Base-by-base conservation (phyloP, 805 yeast genomes). In the Ogataea sp. region DNA sequence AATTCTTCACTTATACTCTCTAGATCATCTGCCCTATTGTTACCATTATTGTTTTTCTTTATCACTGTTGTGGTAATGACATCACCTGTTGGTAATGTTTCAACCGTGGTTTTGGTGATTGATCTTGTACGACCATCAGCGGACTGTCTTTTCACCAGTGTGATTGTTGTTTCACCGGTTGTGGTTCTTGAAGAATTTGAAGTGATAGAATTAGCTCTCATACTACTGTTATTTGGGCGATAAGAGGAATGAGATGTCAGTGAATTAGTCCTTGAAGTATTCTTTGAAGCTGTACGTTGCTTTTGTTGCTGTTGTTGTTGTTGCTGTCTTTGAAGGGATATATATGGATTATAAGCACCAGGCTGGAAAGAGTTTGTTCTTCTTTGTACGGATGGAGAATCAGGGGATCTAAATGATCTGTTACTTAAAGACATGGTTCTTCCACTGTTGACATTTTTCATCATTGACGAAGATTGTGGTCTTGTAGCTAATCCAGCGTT, bases 111-210 rank as follows among this genome's bases (percentile, higher is more conserved):
- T 32, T 69, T 73, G 2, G 80, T 74, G 32, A 76, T 71, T 3
- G 80, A 73, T 40, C 61, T 66, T 0, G 81, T 75, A 31, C 78
- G 64, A 0, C 82, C 82, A 30, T 57, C 60, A 6, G 62, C 56
- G 41, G 73, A 80, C 40, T 62, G 62, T 21, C 73, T 72, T 45
- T 67, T 70, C 10, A 77, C 56, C 15, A 60, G 53, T 2, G 59
- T 56, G 3, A 61, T 47, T 1, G 63, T 56, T 20, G 59, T 56
- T 0, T 59, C 52, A 6, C 53, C 45, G n/a, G 58, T 45, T 4
- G 61, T 46, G 24, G 43, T 42, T 37, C 53, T 44, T 24, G 55
- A 49, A 2, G 52, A 44, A 28, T 45, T 45, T 6, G 56, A 53
- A 10, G 38, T 43, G 18, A 53, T 34, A 9, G 63, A 57, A 24